Evolutionary conservation across 2,329 filamentous ascomycete genomes (phyloP).

Genomic region (Ophiocordyceps camponoti-saundersi): DNA sequence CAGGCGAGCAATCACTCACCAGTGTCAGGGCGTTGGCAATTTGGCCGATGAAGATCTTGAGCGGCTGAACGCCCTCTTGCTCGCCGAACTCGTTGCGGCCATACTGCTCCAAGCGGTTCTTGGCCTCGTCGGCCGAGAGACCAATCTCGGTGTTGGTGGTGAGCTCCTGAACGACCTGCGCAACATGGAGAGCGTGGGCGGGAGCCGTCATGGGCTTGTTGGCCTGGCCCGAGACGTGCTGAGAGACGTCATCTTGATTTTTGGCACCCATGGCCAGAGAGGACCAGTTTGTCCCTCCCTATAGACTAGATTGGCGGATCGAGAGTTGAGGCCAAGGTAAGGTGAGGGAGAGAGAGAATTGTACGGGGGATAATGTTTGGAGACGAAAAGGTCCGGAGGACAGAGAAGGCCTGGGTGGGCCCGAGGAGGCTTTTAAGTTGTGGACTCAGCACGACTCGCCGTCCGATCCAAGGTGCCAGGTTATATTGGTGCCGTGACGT

Average conservation of each 20-base stretch:
- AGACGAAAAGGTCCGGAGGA: background rate
- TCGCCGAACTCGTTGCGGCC: conserved; percentile 49
- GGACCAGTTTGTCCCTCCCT: background rate
- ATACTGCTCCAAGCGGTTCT: conserved; percentile 34
- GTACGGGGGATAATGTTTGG: background rate
- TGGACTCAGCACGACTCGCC: background rate
- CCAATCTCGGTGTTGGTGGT: conserved; percentile 38
- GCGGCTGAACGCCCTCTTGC: conserved; percentile 37
- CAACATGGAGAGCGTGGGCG: conserved; percentile 42
- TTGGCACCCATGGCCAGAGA: conserved; percentile 9
- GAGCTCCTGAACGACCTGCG: conserved; percentile 35
- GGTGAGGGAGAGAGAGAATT: background rate
- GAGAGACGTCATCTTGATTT: conserved; percentile 7
- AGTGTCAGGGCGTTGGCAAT: conserved; percentile 54
- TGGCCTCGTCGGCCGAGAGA: conserved; percentile 35
- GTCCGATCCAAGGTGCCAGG: background rate
- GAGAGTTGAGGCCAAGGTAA: background rate
- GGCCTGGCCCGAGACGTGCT: conserved; percentile 21
- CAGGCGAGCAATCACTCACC: conserved; percentile 18
- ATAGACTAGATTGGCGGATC: background rate
- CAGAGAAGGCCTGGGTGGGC: background rate
- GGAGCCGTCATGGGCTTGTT: conserved; percentile 38
- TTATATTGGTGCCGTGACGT: background rate
- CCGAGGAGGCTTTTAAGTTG: background rate
- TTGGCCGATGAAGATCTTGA: conserved; percentile 48